Percentiles rank a stretch among this genome's conserved stretches.
phyloP scores from a whole-genome alignment of 176 grass and related monocot species.

The Zoysia pacifica region DNA sequence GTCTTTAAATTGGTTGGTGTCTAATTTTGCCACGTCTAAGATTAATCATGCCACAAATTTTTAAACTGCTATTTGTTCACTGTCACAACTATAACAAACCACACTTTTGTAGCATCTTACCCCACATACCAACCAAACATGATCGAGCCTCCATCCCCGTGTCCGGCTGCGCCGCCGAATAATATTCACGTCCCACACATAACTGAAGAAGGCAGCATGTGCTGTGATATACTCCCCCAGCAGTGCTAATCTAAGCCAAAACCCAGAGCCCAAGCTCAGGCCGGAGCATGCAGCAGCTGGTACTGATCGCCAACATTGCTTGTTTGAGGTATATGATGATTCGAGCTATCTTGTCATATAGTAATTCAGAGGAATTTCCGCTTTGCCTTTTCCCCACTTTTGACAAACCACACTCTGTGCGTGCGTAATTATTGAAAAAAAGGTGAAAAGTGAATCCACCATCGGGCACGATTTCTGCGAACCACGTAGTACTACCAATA shows the following conservation, averaged over 20 bases:
- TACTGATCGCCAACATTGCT: neutral
- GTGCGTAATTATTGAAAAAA: slow-evolving; percentile 52
- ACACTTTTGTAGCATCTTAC: too few relatives aligned
- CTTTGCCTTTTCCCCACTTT: neutral
- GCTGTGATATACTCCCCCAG: too few relatives aligned
- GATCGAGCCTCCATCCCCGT: slow-evolving; percentile 31
- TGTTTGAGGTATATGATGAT: slow-evolving; percentile 29
- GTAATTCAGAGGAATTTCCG: neutral
- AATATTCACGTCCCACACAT: slow-evolving; percentile 28
- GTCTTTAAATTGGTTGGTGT: too few relatives aligned
- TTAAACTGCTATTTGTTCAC: too few relatives aligned
- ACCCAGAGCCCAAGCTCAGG: neutral
- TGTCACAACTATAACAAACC: too few relatives aligned
- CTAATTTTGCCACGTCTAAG: too few relatives aligned
- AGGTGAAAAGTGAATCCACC: slow-evolving; percentile 38
- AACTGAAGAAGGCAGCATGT: too few relatives aligned
- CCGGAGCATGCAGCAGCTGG: neutral
- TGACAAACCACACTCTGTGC: slow-evolving; percentile 17
- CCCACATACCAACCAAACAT: neutral
- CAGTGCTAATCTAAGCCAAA: too few relatives aligned
- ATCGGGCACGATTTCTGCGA: slow-evolving; percentile 15
- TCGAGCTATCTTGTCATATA: slow-evolving; percentile 31
- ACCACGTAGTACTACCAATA: slow-evolving; percentile 35
- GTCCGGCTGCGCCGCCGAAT: slow-evolving; percentile 44
- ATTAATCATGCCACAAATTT: too few relatives aligned